Evolutionary conservation across 2,329 filamentous ascomycete species (phyloP), one percentile per base, ranked within the genome.

Genomic region (Paraconiothyrium brasiliense): DNA sequence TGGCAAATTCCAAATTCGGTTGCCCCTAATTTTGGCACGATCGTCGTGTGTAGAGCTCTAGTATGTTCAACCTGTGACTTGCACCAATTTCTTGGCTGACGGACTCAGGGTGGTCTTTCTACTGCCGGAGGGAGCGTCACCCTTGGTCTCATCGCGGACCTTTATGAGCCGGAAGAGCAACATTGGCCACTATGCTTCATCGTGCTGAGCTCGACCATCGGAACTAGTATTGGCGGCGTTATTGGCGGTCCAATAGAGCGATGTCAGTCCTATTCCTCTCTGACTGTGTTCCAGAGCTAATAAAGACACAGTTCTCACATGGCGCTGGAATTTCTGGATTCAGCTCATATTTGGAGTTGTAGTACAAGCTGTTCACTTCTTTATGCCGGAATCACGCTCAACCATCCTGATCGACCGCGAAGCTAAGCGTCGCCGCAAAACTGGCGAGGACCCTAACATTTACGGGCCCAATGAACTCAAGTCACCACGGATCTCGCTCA

Each of bases 291-390:
- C 70, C 84, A 87, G 11, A 84, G 91, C 73, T 76, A 84, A 43
- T 86, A 86, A 65, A 79, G 89, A 0, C 81, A 85, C 10, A 68
- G 67, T 80, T 63, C 68, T 84, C 7, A 62, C 73, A 24, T 94
- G 91, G 90, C 85, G 84, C 66, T 93, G 89, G 89, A 87, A 84
- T 57, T 93, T 94, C 75, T 94, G 92, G 91, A 90, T 94, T 60
- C 90, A 93, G 77, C 86, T 94, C 66, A 92, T 94, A 67, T 89
- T 94, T 59, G 92, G 92, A 16, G 89, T 80, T 9, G 82, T 85
- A 39, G 86, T 92, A 1, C 91, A 94, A 73, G 44, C 86, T 2
- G 71, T 91, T 4, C 90, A 93, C 72, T 80, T 89, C 51, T 74
- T 91, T 58, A 82, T 87, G 13, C 91, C 94, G 1, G 92, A 94